Percentiles rank a stretch among this genome's conserved stretches.
These are phyloP conservation scores for Diaporthe caulivora DNA, from an alignment of 2,329 filamentous ascomycete genomes.

Conservation along the genomic window DNA sequence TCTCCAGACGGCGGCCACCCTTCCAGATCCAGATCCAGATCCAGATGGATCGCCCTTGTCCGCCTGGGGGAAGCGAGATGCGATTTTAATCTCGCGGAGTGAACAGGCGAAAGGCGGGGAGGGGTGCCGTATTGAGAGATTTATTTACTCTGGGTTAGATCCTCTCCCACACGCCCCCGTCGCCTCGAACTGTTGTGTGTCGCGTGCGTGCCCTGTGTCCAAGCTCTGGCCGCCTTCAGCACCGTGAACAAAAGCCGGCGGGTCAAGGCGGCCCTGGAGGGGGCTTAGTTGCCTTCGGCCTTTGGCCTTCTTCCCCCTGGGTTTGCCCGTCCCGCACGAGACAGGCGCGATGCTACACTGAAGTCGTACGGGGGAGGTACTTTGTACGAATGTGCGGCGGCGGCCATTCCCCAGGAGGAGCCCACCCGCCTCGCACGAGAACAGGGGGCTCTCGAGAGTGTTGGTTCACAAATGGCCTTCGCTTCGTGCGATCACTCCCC, in stretches of 20 bases:
- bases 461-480: not conserved
- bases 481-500: not conserved
- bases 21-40: too few species aligned
- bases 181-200: not conserved
- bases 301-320: not conserved
- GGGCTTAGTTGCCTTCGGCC: not conserved
- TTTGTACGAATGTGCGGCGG: not conserved
- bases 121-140: slow-evolving; percentile 21
- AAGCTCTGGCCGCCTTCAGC: not conserved
- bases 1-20: slow-evolving; percentile 15
- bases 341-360: not conserved
- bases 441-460: not conserved
- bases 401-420: not conserved
- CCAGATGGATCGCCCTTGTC: slow-evolving; percentile 19
- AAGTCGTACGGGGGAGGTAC: not conserved
- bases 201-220: not conserved
- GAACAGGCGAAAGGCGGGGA: slow-evolving; percentile 1
- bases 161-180: not conserved
- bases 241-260: slow-evolving; percentile 3
- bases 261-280: not conserved
- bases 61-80: slow-evolving; percentile 19
- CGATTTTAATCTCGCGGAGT: slow-evolving; percentile 21
- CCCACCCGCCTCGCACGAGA: not conserved
- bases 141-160: not conserved
- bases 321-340: not conserved